These are phyloP conservation scores for Ophiostoma montium DNA, from an alignment of 2,329 filamentous ascomycete species.

Conservation along the genomic window DNA sequence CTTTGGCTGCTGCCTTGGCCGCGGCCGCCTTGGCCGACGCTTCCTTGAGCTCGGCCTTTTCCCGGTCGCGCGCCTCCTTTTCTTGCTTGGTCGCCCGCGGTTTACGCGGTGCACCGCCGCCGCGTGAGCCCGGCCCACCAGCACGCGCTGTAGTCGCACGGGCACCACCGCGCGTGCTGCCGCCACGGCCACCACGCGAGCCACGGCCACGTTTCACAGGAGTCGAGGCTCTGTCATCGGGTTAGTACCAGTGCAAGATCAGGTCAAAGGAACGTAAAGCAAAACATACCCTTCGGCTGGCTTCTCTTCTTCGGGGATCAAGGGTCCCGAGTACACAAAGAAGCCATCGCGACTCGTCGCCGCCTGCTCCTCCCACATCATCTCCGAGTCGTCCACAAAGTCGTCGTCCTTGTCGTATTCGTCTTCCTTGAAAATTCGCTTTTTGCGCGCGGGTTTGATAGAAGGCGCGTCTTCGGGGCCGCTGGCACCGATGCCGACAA, in stretches of 20 bases:
- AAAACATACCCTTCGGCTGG: conserved; percentile 36
- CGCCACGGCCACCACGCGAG: conserved; percentile 26
- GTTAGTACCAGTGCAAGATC: conserved; percentile 15
- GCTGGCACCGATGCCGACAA: conserved; percentile 25
- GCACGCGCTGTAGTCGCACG: conserved; percentile 9
- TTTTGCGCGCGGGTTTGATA: conserved; percentile 57
- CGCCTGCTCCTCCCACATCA: conserved; percentile 90
- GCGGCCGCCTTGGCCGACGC: conserved; percentile 2
- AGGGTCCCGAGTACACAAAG: conserved; percentile 90
- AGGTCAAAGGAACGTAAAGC: conserved; percentile 17
- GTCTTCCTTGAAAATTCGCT: conserved; percentile 67
- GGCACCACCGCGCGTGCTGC: conserved; percentile 36
- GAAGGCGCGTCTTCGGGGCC: conserved; percentile 42
- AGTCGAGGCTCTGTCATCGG: conserved; percentile 51
- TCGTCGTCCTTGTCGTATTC: conserved; percentile 74
- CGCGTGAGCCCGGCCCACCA: conserved; percentile 54
- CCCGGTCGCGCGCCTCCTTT: conserved; percentile 59
- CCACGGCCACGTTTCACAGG: conserved; percentile 55
- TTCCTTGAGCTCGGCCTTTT: conserved; percentile 52
- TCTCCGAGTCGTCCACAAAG: conserved; percentile 84
- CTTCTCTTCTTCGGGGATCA: conserved; percentile 79
- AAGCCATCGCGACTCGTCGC: conserved; percentile 92
- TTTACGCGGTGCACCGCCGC: conserved; percentile 52
- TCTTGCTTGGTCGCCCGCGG: conserved; percentile 78
- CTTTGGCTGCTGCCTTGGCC: conserved; percentile 3